phyloP scores from a whole-genome alignment of 495 filamentous ascomycete genomes.

The Trichoderma gamsii region DNA sequence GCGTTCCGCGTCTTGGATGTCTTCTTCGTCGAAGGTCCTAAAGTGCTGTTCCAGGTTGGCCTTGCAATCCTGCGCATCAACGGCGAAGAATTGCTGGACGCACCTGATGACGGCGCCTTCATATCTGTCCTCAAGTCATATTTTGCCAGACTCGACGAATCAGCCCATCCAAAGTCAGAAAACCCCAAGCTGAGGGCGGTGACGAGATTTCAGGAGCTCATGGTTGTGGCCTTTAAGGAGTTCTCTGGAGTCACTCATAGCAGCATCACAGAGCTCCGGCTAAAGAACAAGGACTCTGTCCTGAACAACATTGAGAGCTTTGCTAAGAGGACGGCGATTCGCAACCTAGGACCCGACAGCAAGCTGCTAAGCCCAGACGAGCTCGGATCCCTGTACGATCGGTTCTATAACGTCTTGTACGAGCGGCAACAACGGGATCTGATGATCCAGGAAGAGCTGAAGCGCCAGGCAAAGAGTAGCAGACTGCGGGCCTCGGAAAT shows the following conservation, averaged over 20 bases:
- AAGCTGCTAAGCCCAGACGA: constrained; percentile 82
- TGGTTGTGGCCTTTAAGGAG: constrained; percentile 98
- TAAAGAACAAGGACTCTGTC: constrained; percentile 87
- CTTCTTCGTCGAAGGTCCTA: constrained; percentile 96
- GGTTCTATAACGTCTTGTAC: constrained; percentile 85
- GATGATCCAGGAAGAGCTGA: constrained; percentile 68
- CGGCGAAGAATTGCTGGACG: constrained; percentile 93
- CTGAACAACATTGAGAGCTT: constrained; percentile 94
- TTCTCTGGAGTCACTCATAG: constrained; percentile 91
- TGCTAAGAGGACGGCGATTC: constrained; percentile 90
- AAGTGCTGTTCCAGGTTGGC: constrained; percentile 94
- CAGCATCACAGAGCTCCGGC: constrained; percentile 80
- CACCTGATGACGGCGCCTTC: constrained; percentile 90
- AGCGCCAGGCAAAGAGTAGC: constrained; percentile 54
- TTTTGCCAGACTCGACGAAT: constrained; percentile 88
- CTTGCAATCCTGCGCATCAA: constrained; percentile 95
- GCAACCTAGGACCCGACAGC: constrained; percentile 92
- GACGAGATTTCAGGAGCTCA: constrained; percentile 92
- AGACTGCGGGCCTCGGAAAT: constrained; percentile 48
- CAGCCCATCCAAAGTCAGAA: constrained; percentile 88
- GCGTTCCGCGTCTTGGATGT: constrained; percentile 94
- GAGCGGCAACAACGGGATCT: constrained; percentile 79
- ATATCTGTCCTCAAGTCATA: constrained; percentile 94
- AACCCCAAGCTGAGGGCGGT: constrained; percentile 89
- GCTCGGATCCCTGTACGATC: constrained; percentile 81